Conservation (phyloP, 352 stramenopile species). For the Phytophthora pisi region DNA sequence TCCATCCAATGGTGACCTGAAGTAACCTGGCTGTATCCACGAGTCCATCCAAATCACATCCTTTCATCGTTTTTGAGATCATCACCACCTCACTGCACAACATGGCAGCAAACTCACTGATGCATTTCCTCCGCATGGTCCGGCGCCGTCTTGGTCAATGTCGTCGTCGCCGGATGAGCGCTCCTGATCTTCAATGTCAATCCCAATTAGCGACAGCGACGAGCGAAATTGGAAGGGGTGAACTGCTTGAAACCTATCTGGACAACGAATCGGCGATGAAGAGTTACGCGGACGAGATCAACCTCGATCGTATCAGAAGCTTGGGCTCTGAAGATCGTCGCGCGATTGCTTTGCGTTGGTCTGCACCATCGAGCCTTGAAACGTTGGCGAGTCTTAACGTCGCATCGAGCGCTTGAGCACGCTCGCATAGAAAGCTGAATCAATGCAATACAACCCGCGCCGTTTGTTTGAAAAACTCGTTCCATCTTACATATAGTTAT, state of each 20-base stretch:
- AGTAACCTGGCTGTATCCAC: not conserved
- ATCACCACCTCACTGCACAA: not conserved
- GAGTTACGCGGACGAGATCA: constrained; percentile 34
- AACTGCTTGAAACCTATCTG: constrained; percentile 20
- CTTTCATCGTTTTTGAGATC: not conserved
- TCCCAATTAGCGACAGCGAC: not conserved
- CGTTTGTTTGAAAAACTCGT: constrained; percentile 37
- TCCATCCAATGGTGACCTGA: constrained; percentile 5
- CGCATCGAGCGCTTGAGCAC: constrained; percentile 17
- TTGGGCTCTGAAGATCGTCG: constrained; percentile 34
- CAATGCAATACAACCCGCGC: not conserved
- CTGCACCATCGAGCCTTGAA: constrained; percentile 1
- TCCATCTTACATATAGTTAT: constrained; percentile 52
- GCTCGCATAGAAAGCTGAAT: not conserved
- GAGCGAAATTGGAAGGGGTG: not conserved
- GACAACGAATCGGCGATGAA: constrained; percentile 43
- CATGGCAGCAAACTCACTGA: constrained; percentile 12
- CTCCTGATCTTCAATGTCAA: constrained; percentile 9
- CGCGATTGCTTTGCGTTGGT: constrained; percentile 19
- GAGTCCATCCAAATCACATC: not conserved
- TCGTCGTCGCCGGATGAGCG: constrained; percentile 6
- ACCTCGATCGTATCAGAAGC: constrained; percentile 34
- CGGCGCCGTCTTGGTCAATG: constrained; percentile 15
- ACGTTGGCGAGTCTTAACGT: constrained; percentile 25
- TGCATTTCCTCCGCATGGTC: constrained; percentile 20